Evolutionary conservation across 768 basidiomycete species (phyloP), one percentile per base, ranked within the genome.

Genomic region (Naganishia vishniacii): DNA sequence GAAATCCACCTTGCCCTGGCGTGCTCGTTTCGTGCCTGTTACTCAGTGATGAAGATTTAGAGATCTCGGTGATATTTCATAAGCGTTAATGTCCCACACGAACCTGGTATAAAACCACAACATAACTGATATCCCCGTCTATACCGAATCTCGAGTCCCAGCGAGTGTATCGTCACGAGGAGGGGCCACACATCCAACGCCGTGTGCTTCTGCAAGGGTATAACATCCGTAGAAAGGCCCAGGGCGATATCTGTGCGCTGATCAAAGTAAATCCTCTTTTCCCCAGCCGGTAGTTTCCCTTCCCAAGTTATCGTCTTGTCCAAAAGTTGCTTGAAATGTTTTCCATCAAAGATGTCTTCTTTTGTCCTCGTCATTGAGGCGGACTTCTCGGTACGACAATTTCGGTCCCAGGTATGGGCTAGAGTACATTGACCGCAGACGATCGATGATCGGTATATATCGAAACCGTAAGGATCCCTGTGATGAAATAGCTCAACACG

Each of bases 1-100:
- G 31, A 49, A 49, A 15, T 49, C 20, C 13, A 49, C 48, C 16
- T 49, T 49, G 48, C 48, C 48, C 31, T 49, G 13, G 15, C 31
- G 11, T 12, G 26, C 48, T 8, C 20, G 8, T 15, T 49, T 49
- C 15, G 48, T 49, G 9, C 48, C 48, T 48, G 13, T 48, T 48
- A 37, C n/a, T 37, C 34, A 37, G 34, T 7, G 15, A 37, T 7
- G 34, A n/a, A n/a, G n/a, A n/a, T n/a, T n/a, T n/a, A n/a, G n/a
- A n/a, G n/a, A n/a, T n/a, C n/a, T n/a, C n/a, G n/a, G n/a, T n/a
- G n/a, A n/a, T n/a, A n/a, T n/a, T n/a, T n/a, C n/a, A n/a, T n/a
- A n/a, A n/a, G n/a, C n/a, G n/a, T n/a, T n/a, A n/a, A n/a, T n/a
- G n/a, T n/a, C n/a, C n/a, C n/a, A n/a, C n/a, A 15, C 34, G 34